These are phyloP conservation scores for Ceratonia siliqua DNA, from an alignment of 306 rosid species.

Conservation along the genomic window DNA sequence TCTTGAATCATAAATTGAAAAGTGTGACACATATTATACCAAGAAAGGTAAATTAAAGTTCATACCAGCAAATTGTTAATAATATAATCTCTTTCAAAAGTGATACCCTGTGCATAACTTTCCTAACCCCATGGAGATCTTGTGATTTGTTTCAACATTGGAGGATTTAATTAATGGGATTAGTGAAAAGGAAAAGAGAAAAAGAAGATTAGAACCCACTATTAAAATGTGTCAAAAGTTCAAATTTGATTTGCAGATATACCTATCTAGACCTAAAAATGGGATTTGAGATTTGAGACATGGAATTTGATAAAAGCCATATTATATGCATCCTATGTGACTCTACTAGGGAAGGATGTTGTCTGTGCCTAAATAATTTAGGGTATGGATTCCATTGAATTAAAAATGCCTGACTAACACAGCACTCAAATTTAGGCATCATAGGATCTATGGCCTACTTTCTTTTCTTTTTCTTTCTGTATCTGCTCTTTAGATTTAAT, in stretches of 20 bases:
- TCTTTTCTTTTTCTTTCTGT: neutral
- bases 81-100: neutral
- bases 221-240: constrained; percentile 1
- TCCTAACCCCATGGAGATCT: constrained; percentile 26
- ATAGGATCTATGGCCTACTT: neutral
- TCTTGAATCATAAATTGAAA: neutral
- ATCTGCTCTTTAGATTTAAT: too few species aligned
- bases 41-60: constrained; percentile 22
- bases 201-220: neutral
- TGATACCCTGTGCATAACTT: constrained; percentile 2
- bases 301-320: too few species aligned
- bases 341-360: neutral
- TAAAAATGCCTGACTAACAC: constrained; percentile 22
- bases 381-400: constrained; percentile 25
- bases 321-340: neutral
- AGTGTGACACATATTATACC: constrained; percentile 3
- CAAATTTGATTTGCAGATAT: neutral
- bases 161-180: neutral
- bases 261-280: neutral
- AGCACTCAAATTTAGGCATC: constrained; percentile 17
- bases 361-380: neutral
- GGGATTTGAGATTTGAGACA: neutral
- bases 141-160: neutral
- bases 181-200: neutral
- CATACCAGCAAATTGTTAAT: constrained; percentile 8